Percentiles rank a stretch among this genome's conserved stretches.
Conservation (phyloP, 805 yeast species). For the Suhomyces tanzawaensis region DNA sequence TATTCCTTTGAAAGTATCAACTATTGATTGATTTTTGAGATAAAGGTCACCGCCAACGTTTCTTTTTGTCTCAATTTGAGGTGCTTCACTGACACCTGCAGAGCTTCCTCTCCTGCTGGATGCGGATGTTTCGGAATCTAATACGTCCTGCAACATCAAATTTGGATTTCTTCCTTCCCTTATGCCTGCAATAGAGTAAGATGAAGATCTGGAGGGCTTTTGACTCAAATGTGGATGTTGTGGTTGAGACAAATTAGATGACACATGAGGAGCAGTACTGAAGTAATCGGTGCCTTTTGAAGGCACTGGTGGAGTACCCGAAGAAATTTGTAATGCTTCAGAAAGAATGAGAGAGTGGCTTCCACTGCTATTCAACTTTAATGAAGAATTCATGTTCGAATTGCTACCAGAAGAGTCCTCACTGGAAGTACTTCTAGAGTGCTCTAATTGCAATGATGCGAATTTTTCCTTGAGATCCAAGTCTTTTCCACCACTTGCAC, state of each 20-base stretch:
- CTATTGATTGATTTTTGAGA: slow-evolving; percentile 39
- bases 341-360: slow-evolving; percentile 33
- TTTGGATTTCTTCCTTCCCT: slow-evolving; percentile 27
- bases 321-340: slow-evolving; percentile 22
- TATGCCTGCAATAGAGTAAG: slow-evolving; percentile 23
- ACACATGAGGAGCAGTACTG: slow-evolving; percentile 13
- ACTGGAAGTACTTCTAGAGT: slow-evolving; percentile 26
- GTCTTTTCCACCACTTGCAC: slow-evolving; percentile 24
- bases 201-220: slow-evolving; percentile 14
- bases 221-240: not conserved
- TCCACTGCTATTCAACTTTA: slow-evolving; percentile 9
- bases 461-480: slow-evolving; percentile 20
- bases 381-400: slow-evolving; percentile 18
- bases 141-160: slow-evolving; percentile 32
- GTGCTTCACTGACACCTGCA: slow-evolving; percentile 31
- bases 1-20: slow-evolving; percentile 43
- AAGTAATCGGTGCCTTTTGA: slow-evolving; percentile 1
- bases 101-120: slow-evolving; percentile 20
- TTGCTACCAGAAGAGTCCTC: slow-evolving; percentile 24
- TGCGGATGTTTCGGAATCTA: slow-evolving; percentile 26
- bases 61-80: slow-evolving; percentile 44
- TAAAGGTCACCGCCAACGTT: slow-evolving; percentile 47
- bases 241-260: slow-evolving; percentile 18
- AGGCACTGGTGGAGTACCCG: slow-evolving; percentile 9
- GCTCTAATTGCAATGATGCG: slow-evolving; percentile 22